phyloP scores from a whole-genome alignment of 495 filamentous ascomycete species.

The Evansstolkia leycettana region DNA sequence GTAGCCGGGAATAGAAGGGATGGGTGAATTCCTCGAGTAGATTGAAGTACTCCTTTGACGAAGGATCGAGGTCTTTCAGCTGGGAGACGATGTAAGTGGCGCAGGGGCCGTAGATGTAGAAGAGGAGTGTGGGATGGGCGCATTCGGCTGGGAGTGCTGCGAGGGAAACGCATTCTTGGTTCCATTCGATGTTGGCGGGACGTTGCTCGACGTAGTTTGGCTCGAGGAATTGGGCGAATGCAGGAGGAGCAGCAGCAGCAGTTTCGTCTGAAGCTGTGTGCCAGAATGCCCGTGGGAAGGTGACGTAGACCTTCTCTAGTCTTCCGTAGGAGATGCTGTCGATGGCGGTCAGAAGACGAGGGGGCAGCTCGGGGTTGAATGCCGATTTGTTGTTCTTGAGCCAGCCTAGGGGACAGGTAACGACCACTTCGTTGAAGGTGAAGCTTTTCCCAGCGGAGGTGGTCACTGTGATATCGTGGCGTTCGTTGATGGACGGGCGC shows the following conservation, averaged over 20 bases:
- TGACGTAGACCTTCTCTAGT: slow-evolving; percentile 87
- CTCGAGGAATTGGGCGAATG: slow-evolving; percentile 31
- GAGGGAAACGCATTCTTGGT: slow-evolving; percentile 70
- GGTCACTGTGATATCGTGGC: slow-evolving; percentile 35
- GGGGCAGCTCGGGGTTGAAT: slow-evolving; percentile 60
- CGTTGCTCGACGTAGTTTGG: slow-evolving; percentile 54
- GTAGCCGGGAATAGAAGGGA: slow-evolving; percentile 62
- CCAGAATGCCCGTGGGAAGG: slow-evolving; percentile 67
- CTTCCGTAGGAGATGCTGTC: slow-evolving; percentile 70
- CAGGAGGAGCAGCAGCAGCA: slow-evolving; percentile 6
- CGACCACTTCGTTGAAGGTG: slow-evolving; percentile 72
- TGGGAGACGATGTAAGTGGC: slow-evolving; percentile 37
- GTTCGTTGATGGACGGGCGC: slow-evolving; percentile 3
- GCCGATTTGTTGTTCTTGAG: slow-evolving; percentile 61
- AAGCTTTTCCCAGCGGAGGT: slow-evolving; percentile 38
- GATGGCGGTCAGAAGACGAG: slow-evolving; percentile 58
- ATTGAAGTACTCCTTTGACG: slow-evolving; percentile 16
- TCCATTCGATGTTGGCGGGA: slow-evolving; percentile 58
- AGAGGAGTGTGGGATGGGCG: slow-evolving; percentile 79
- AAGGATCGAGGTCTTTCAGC: slow-evolving; percentile 15
- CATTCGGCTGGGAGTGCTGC: slow-evolving; percentile 45
- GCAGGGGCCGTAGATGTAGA: slow-evolving; percentile 71
- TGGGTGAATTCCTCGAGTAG: slow-evolving; percentile 33
- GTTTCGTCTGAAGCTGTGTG: slow-evolving; percentile 10
- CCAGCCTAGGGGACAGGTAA: slow-evolving; percentile 82